A percentile compares a stretch with the other conserved stretches of the same genome.
These are phyloP conservation scores for Stipa capillata DNA, from an alignment of 176 grass and related monocot genomes.

Conservation along the genomic window DNA sequence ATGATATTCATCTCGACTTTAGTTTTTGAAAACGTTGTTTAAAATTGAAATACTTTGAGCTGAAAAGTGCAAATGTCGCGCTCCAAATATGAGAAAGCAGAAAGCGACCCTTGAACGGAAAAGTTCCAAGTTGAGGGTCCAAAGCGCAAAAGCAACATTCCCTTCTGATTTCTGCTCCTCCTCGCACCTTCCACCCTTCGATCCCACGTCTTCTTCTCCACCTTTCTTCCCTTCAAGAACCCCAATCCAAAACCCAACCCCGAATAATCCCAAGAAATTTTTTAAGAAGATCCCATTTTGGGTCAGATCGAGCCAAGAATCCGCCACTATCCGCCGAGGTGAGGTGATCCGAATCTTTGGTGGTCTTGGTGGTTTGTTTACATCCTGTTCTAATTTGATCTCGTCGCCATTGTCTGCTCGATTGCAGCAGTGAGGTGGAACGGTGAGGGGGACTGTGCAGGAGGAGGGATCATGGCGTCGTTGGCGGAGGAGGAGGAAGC, in stretches of 20 bases:
- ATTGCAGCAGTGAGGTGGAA: background rate
- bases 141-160: constrained; percentile 7
- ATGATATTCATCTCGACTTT: background rate
- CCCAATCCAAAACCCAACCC: constrained; percentile 34
- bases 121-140: background rate
- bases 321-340: background rate
- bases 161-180: constrained; percentile 26
- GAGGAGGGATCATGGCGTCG: constrained; percentile 22
- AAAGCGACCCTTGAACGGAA: background rate
- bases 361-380: background rate
- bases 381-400: background rate
- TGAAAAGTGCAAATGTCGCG: background rate
- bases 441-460: background rate
- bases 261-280: background rate
- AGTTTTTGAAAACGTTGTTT: background rate
- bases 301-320: constrained; percentile 1
- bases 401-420: constrained; percentile 11
- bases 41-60: background rate
- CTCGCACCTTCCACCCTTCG: constrained; percentile 27
- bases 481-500: constrained; percentile 67
- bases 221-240: constrained; percentile 32
- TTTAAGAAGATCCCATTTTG: background rate
- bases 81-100: background rate
- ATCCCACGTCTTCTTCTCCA: constrained; percentile 28
- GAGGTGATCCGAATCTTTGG: constrained; percentile 23